These are phyloP conservation scores for Platismatia glauca DNA, from an alignment of 495 filamentous ascomycete genomes.

Conservation along the genomic window DNA sequence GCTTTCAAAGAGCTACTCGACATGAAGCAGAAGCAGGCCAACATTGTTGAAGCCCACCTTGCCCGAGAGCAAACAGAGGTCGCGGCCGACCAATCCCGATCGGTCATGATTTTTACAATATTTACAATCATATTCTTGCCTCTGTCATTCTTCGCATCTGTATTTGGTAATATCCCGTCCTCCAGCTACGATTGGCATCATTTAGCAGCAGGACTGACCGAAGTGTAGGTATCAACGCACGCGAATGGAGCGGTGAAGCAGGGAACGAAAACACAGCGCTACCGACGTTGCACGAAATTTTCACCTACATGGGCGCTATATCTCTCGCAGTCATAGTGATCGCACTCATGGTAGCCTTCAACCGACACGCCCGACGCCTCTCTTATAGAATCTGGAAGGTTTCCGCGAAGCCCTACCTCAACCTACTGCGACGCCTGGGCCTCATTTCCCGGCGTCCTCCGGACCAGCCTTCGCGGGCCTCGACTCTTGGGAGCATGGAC, in stretches of 20 bases:
- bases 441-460: not conserved
- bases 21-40: slow-evolving; percentile 60
- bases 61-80: slow-evolving; percentile 56
- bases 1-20: slow-evolving; percentile 57
- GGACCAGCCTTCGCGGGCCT: not conserved
- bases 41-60: slow-evolving; percentile 58
- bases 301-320: slow-evolving; percentile 32
- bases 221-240: slow-evolving; percentile 41
- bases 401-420: slow-evolving; percentile 1
- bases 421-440: not conserved
- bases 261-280: slow-evolving; percentile 21
- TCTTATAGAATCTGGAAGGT: slow-evolving; percentile 28
- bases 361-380: slow-evolving; percentile 30
- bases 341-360: slow-evolving; percentile 39
- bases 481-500: not conserved
- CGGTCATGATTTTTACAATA: slow-evolving; percentile 62
- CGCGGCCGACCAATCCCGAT: slow-evolving; percentile 51
- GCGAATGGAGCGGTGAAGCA: slow-evolving; percentile 48
- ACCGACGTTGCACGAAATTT: slow-evolving; percentile 27
- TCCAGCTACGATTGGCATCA: not conserved
- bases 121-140: slow-evolving; percentile 62
- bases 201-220: not conserved
- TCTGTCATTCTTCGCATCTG: slow-evolving; percentile 55
- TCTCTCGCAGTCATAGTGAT: slow-evolving; percentile 36
- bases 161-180: slow-evolving; percentile 40